These are phyloP conservation scores for Pythium chondricola DNA, from an alignment of 352 stramenopile genomes.

Conservation along the genomic window DNA sequence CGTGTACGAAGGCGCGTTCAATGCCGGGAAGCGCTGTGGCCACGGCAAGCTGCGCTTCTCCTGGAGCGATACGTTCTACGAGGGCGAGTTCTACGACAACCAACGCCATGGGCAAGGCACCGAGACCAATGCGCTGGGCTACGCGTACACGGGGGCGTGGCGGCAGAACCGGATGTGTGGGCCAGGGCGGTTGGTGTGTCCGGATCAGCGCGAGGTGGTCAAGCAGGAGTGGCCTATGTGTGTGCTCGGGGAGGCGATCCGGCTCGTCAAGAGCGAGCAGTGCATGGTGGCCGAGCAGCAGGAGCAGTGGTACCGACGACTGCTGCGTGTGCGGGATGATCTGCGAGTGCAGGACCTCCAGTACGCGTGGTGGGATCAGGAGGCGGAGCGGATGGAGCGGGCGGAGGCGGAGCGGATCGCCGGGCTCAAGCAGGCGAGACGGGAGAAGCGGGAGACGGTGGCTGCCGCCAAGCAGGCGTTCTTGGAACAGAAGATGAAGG, in stretches of 20 bases:
- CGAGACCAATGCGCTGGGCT: slow-evolving; percentile 57
- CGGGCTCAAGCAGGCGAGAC: slow-evolving; percentile 37
- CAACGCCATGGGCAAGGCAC: slow-evolving; percentile 50
- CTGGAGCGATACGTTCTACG: slow-evolving; percentile 40
- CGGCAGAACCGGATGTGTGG: slow-evolving; percentile 50
- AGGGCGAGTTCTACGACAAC: slow-evolving; percentile 64
- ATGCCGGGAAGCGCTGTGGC: slow-evolving; percentile 33
- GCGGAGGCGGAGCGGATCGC: slow-evolving; percentile 40
- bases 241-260: slow-evolving; percentile 54
- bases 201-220: slow-evolving; percentile 37
- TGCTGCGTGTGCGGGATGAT: slow-evolving; percentile 65
- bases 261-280: slow-evolving; percentile 40
- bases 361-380: slow-evolving; percentile 51
- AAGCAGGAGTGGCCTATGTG: slow-evolving; percentile 49
- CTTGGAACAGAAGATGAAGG: slow-evolving; percentile 31
- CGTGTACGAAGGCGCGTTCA: slow-evolving; percentile 59
- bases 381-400: slow-evolving; percentile 37
- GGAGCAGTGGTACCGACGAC: slow-evolving; percentile 41
- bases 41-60: slow-evolving; percentile 37
- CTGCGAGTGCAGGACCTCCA: slow-evolving; percentile 56
- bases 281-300: slow-evolving; percentile 11
- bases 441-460: slow-evolving; percentile 50
- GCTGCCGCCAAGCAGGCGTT: slow-evolving; percentile 52
- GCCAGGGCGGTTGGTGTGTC: slow-evolving; percentile 34
- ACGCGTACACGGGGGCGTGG: slow-evolving; percentile 49